These are phyloP conservation scores for Porodaedalea pini DNA, from an alignment of 1,284 basidiomycete species.

Conservation along the genomic window DNA sequence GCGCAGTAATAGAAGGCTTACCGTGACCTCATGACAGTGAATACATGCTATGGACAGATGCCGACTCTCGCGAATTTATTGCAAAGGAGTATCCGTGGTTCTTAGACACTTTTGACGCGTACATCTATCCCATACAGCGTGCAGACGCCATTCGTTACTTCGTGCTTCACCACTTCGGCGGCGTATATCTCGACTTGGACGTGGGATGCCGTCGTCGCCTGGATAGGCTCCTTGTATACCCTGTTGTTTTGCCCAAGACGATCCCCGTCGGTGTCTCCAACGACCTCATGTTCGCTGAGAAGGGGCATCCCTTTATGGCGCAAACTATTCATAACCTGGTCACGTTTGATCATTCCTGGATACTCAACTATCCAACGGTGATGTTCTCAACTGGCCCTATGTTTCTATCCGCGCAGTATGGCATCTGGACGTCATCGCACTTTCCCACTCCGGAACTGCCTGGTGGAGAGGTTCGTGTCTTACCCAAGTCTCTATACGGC, in stretches of 20 bases:
- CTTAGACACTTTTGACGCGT: constrained; percentile 88
- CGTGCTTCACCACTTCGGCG: constrained; percentile 92
- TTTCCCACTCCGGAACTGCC: constrained; percentile 51
- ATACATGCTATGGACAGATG: constrained; percentile 98
- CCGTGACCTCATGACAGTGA: constrained; percentile 49
- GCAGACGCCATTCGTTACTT: constrained; percentile 99
- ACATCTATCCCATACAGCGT: constrained; percentile 92
- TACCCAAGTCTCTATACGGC: constrained; percentile 93
- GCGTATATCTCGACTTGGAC: constrained; percentile 96
- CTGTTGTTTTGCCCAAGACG: constrained; percentile 90
- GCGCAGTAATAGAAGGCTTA: background rate
- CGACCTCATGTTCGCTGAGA: constrained; percentile 92
- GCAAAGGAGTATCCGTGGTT: constrained; percentile 88
- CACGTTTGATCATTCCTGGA: constrained; percentile 91
- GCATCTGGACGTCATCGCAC: constrained; percentile 75
- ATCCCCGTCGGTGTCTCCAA: constrained; percentile 97
- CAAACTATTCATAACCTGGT: constrained; percentile 90
- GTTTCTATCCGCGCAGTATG: constrained; percentile 87
- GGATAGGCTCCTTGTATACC: constrained; percentile 85
- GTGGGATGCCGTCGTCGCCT: constrained; percentile 91
- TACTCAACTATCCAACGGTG: constrained; percentile 97
- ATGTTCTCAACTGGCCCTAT: constrained; percentile 99
- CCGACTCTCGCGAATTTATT: constrained; percentile 85
- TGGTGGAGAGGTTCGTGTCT: constrained; percentile 74
- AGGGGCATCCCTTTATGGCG: constrained; percentile 85